phyloP scores from a whole-genome alignment of 192 early-diverging fungal genomes.

The Mycoemilia scoparia region DNA sequence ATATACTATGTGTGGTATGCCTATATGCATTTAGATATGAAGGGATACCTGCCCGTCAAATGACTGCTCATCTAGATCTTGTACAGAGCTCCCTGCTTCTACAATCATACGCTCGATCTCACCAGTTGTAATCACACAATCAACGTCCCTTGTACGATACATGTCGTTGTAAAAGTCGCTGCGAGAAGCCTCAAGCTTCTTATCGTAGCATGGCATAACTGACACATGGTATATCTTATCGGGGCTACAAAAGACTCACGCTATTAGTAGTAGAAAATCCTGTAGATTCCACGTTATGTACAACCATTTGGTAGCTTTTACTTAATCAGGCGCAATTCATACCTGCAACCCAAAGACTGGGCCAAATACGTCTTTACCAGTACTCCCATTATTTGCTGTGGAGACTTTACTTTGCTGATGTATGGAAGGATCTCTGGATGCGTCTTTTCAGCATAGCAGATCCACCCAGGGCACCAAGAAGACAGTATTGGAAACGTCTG shows the following conservation, averaged over 20 bases:
- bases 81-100: conserved; percentile 39
- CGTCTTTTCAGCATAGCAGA: conserved; percentile 99
- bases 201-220: conserved; percentile 98
- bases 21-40: conserved; percentile 1
- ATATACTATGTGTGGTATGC: conserved; percentile 5
- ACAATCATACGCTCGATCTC: conserved; percentile 77
- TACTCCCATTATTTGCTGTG: conserved; percentile 93
- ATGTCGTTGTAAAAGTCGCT: conserved; percentile 74
- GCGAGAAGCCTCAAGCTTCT: conserved; percentile 93
- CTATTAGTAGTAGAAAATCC: background rate
- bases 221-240: conserved; percentile 80
- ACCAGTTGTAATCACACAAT: conserved; percentile 87
- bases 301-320: background rate
- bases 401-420: conserved; percentile 81
- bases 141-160: conserved; percentile 76
- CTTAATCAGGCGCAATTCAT: too few relatives aligned
- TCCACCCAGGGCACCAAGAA: conserved; percentile 70
- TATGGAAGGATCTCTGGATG: conserved; percentile 75
- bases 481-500: conserved; percentile 38
- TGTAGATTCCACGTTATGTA: background rate
- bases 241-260: conserved; percentile 12
- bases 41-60: conserved; percentile 37
- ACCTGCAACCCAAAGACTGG: conserved; percentile 32
- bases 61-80: conserved; percentile 26
- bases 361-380: conserved; percentile 76